Base-by-base conservation (phyloP, 495 filamentous ascomycete genomes). In the Endocarpon pusillum region DNA sequence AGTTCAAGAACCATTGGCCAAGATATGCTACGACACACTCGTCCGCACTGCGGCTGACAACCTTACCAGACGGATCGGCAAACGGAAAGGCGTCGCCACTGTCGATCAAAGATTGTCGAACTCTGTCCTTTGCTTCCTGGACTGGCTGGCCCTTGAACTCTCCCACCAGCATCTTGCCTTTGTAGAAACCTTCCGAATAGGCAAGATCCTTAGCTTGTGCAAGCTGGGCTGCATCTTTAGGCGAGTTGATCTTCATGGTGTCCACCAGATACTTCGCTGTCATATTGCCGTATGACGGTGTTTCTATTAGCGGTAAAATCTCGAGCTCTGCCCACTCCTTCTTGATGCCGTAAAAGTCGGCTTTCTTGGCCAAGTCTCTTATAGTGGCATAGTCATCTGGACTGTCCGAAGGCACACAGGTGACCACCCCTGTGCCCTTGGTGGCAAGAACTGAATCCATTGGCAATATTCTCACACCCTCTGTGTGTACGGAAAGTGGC, bases 151-250 rank as follows among this genome's bases (percentile, higher is more conserved):
- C 89, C 54, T 76, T 81, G 59, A 80, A 94, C 15, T 93, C 81
- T 30, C 89, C 89, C 35, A 80, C 66, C 25, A 82, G 54, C 81
- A 97, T 89, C 26, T 67, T 81, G 32, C 89, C 89, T 58, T 91
- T 79, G 62, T 96, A 97, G 64, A 81, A 94, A n/a, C 81, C 89
- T 51, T 93, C 86, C 52, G 84, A 91, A 61, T 97, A 97, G 3
- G 89, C 89, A 31, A 87, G 58, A 38, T 96, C 87, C 59, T 97
- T 97, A 20, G 89, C 89, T 61, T 94, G 77, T 17, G 76, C 76
- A 11, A 96, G 72, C 57, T 78, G 80, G 50, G 79, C 93, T 11
- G 72, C 65, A 46, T 97, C 89, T 56, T 94, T 97, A 35, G 89
- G 86, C 4, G 85, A 93, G 44, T 79, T 75, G 52, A 97, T 97